phyloP scores from a whole-genome alignment of 805 yeast species.

The Nakazawaea peltata region DNA sequence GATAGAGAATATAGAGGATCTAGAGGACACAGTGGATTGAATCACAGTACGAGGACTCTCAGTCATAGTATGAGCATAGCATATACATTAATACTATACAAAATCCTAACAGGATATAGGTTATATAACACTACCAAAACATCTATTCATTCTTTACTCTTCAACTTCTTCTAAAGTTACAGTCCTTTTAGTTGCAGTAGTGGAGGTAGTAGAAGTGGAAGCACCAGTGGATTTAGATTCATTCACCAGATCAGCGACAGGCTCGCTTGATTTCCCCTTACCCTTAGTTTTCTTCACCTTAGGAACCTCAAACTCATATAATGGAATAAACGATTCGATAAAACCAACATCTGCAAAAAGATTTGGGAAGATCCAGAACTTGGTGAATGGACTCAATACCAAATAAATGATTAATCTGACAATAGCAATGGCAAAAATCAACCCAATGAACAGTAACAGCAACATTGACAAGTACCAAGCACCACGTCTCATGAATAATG shows the following conservation, averaged over 20 bases:
- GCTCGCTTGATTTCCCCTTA: not conserved
- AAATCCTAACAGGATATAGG: too few relatives aligned
- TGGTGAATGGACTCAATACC: slow-evolving; percentile 54
- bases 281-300: slow-evolving; percentile 1
- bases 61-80: too few relatives aligned
- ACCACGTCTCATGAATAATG: slow-evolving; percentile 75
- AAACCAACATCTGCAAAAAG: slow-evolving; percentile 94
- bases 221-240: not conserved
- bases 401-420: slow-evolving; percentile 68
- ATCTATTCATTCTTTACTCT: slow-evolving; percentile 11
- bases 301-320: slow-evolving; percentile 63
- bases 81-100: too few relatives aligned
- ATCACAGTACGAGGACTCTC: too few relatives aligned
- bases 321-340: slow-evolving; percentile 82
- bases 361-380: slow-evolving; percentile 91
- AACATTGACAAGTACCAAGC: slow-evolving; percentile 87
- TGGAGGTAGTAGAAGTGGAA: slow-evolving; percentile 6
- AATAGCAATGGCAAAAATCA: slow-evolving; percentile 72
- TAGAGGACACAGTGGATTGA: too few relatives aligned
- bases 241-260: not conserved
- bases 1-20: too few relatives aligned
- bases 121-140: too few relatives aligned
- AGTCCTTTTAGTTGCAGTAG: slow-evolving; percentile 15
- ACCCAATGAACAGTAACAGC: slow-evolving; percentile 61
- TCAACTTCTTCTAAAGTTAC: slow-evolving; percentile 24